Evolutionary conservation across 805 yeast genomes (phyloP), one percentile per base, ranked within the genome.

Genomic region (Yamadazyma insecticola): DNA sequence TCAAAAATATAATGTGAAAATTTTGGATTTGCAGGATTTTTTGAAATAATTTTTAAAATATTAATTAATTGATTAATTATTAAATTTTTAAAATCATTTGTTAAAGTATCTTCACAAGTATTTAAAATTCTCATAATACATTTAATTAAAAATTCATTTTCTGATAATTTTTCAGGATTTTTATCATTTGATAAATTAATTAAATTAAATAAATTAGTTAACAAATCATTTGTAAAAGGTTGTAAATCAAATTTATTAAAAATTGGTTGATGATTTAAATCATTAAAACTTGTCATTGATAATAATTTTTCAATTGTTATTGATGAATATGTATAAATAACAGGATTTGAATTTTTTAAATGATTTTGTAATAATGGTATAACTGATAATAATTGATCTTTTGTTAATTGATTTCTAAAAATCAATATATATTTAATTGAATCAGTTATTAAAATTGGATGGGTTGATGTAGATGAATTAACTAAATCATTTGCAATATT

Each of bases 11-110:
- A 94, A 57, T 92, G 98, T 5, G 88, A 75, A 50, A 92, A 92
- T 46, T 81, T 76, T 26, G 99, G 98, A 58, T 92, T 92, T 4
- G 97, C 85, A 5, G 99, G 99, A 49, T 92, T 92, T 45, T 78
- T 79, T 15, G 88, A 67, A 33, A 89, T 87, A 11, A 77, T 74
- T 11, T 67, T 69, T 29, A 89, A 67, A 28, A 92, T 83, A 30
- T 71, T 64, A 26, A 89, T 58, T 25, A 90, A 63, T 51, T 89
- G 89, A 20, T 72, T 67, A 22, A 86, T 62, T 16, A 73, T 52
- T 4, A 76, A 71, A 11, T 64, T 45, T 26, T 72, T 60, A 32
- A 71, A 61, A 5, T 61, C 50, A 21, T 46, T 43, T 21, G 56
- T 56, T n/a, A 85, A 50, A 1, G 77, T 59, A 40, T 83, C 85